These are phyloP conservation scores for Iris macrosiphon DNA, from an alignment of 106 monocot species.

Conservation along the genomic window DNA sequence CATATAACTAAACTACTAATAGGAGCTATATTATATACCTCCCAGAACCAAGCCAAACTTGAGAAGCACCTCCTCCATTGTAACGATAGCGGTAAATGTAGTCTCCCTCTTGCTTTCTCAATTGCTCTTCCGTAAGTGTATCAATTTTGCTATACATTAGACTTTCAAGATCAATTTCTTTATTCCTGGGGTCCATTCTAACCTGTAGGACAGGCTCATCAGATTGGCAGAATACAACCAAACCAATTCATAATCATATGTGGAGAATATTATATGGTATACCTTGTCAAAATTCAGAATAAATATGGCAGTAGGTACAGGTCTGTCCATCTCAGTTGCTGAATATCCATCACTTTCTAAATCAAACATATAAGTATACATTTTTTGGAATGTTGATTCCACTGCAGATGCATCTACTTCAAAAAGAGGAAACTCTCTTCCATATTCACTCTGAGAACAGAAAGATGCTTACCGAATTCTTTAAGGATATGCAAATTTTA, in stretches of 20 bases:
- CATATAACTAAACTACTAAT: too few relatives aligned
- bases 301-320: conserved; percentile 51
- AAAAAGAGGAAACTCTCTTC: conserved; percentile 68
- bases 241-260: neutral
- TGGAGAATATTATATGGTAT: too few relatives aligned
- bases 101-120: conserved; percentile 49
- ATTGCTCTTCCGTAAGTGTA: conserved; percentile 44
- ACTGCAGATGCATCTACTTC: conserved; percentile 61
- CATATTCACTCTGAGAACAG: conserved; percentile 74
- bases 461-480: conserved; percentile 5
- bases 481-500: neutral
- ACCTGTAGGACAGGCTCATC: too few relatives aligned
- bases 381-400: conserved; percentile 43
- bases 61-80: conserved; percentile 63
- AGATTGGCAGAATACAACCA: neutral
- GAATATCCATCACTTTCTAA: conserved; percentile 40
- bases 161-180: conserved; percentile 36
- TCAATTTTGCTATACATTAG: conserved; percentile 40
- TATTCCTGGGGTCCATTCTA: conserved; percentile 72
- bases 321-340: conserved; percentile 47
- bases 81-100: conserved; percentile 63
- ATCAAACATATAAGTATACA: conserved; percentile 55
- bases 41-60: conserved; percentile 68
- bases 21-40: conserved; percentile 20
- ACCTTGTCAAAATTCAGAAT: conserved; percentile 71